A percentile compares a stretch with the other conserved stretches of the same genome.
Conservation (phyloP, 129 eudicot species). For the Erigeron canadensis region DNA sequence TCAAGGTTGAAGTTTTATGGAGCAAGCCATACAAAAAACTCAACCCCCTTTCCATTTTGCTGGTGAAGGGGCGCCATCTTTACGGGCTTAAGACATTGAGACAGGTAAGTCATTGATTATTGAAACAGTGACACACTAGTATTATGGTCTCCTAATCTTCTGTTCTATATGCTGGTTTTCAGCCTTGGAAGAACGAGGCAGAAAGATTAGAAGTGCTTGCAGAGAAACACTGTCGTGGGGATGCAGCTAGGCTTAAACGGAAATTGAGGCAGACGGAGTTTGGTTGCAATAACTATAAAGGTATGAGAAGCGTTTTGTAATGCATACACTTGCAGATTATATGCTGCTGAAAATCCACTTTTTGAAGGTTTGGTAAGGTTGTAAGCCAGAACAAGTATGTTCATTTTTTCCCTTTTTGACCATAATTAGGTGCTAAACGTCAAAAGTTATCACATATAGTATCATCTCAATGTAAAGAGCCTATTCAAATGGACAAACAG, state of each 20-base stretch:
- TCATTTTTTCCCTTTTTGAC: background rate
- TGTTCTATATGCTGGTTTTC: constrained; percentile 1
- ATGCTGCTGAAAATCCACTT: background rate
- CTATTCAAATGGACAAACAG: constrained; percentile 19
- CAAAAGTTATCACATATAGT: constrained; percentile 31
- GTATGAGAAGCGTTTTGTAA: constrained; percentile 23
- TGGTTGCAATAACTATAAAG: constrained; percentile 18
- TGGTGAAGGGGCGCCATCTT: constrained; percentile 78
- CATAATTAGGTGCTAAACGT: constrained; percentile 42
- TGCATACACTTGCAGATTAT: background rate
- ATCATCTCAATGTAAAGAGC: constrained; percentile 22
- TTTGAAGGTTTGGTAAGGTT: background rate
- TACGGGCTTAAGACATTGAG: constrained; percentile 67
- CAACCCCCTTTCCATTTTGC: constrained; percentile 67
- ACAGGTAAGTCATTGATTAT: constrained; percentile 46
- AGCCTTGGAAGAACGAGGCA: constrained; percentile 78
- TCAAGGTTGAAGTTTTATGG: constrained; percentile 88
- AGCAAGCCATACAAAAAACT: constrained; percentile 52
- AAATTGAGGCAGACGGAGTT: constrained; percentile 40
- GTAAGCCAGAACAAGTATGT: background rate
- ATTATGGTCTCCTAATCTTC: background rate
- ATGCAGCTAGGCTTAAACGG: constrained; percentile 61
- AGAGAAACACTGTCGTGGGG: constrained; percentile 82
- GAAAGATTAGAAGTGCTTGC: constrained; percentile 63
- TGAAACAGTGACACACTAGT: background rate